phyloP scores from a whole-genome alignment of 495 filamentous ascomycete genomes.

The Aspergillus homomorphus region DNA sequence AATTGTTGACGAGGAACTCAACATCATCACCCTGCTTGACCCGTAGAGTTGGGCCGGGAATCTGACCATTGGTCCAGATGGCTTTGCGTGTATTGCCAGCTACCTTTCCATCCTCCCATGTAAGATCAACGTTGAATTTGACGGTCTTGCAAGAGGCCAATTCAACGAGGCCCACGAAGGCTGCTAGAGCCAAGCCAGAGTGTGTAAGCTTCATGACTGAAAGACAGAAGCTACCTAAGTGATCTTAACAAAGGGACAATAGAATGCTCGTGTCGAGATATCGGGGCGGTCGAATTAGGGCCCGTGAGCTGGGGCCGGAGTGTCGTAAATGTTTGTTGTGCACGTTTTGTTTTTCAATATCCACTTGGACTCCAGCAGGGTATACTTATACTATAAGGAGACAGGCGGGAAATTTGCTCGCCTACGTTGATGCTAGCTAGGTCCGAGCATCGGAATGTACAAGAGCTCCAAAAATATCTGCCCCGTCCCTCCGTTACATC shows the following conservation, averaged over 20 bases:
- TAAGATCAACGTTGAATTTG: conserved; percentile 11
- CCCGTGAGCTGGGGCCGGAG: not conserved
- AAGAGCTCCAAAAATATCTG: not conserved
- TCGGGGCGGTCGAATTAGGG: not conserved
- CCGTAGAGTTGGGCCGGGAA: conserved; percentile 51
- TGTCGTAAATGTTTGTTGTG: not conserved
- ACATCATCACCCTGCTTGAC: conserved; percentile 55
- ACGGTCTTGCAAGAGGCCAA: not conserved
- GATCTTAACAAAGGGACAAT: not conserved
- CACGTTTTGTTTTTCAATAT: not conserved
- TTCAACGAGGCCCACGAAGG: not conserved
- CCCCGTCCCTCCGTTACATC: not conserved
- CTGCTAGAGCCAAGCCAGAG: not conserved
- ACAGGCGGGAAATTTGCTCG: not conserved
- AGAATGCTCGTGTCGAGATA: not conserved
- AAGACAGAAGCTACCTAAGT: not conserved
- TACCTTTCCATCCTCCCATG: conserved; percentile 15
- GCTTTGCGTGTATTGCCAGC: conserved; percentile 29
- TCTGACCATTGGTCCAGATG: conserved; percentile 54
- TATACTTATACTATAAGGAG: not conserved
- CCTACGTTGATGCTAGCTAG: not conserved
- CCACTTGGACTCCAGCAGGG: not conserved
- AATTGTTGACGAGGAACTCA: conserved; percentile 47
- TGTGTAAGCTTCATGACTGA: not conserved
- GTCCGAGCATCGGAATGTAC: not conserved